Evolutionary conservation across 2,329 filamentous ascomycete genomes (phyloP).

Genomic region (Claviceps sp.): DNA sequence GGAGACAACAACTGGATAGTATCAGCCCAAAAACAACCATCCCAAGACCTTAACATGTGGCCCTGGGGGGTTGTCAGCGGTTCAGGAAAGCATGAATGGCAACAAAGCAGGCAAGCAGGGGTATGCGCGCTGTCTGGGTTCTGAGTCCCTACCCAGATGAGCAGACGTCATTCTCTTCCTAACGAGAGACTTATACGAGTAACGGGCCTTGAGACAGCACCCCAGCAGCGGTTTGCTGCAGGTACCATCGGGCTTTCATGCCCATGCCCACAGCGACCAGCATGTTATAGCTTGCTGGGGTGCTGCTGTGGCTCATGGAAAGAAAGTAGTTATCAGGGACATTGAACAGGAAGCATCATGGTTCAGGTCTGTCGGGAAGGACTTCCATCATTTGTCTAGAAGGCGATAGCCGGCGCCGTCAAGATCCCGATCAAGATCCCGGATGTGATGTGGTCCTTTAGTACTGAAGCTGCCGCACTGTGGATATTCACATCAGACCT

Average conservation of each 20-base stretch:
- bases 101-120: not conserved
- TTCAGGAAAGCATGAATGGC: not conserved
- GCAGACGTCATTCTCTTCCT: not conserved
- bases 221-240: slow-evolving; percentile 1
- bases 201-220: slow-evolving; percentile 2
- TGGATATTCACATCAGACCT: not conserved
- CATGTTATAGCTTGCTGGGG: not conserved
- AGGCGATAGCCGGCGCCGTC: not conserved
- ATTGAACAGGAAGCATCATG: not conserved
- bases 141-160: not conserved
- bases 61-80: not conserved
- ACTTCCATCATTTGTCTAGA: not conserved
- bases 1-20: not conserved
- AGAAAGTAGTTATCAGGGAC: not conserved
- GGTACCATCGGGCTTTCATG: not conserved
- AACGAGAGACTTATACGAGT: not conserved
- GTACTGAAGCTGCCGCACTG: not conserved
- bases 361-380: not conserved
- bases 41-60: not conserved
- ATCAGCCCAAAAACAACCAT: not conserved
- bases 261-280: not conserved
- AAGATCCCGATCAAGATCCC: slow-evolving; percentile 2
- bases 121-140: not conserved
- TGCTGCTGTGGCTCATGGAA: not conserved
- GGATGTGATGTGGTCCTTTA: not conserved